Base-by-base conservation (phyloP, 2,329 filamentous ascomycete species). In the Trichophyton equinum region DNA sequence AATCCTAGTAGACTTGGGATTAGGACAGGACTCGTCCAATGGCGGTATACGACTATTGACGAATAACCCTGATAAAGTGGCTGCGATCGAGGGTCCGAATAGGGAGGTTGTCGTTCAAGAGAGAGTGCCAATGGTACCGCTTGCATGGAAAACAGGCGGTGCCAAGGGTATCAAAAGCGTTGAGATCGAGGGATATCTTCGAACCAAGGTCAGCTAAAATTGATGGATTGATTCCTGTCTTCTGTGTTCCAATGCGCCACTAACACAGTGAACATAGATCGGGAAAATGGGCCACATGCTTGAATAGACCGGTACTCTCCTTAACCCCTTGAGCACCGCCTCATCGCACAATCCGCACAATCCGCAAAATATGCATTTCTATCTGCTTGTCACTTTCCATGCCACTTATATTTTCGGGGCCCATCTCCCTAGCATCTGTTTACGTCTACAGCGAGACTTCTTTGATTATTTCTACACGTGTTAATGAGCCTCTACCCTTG, bases 51-150 rank as follows among this genome's bases (percentile, higher is more conserved):
- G 89, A 40, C 76, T 99, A 58, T 76, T 99, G 67, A 99, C 94
- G 8, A 99, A 99, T 73, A 99, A 99, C 69, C 94, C 94, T 0
- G 94, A 99, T 68, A 99, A 99, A 78, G 89, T 99, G 47, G 81
- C 90, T 15, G 94, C 94, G 0, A 88, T 99, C 0, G 94, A 99
- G 73, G 94, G 94, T 0, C 91, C 91, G 0, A 89, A 89, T 65
- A 79, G 91, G 9, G 92, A 99, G 75, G 81, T 99, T 11, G 81
- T 87, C 7, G 94, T 99, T 1, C 88, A 82, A 66, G 92, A 97
- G 75, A 78, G 94, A 53, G 91, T 99, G 11, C 86, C 91, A 1
- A 99, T 99, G 94, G 86, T 99, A 62, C 94, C 94, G 2, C 72
- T 97, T 63, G 91, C 90, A 8, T 99, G 94, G 94, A 88, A 88